These are phyloP conservation scores for Fusarium aywerte DNA, from an alignment of 2,329 filamentous ascomycete genomes.

Conservation along the genomic window DNA sequence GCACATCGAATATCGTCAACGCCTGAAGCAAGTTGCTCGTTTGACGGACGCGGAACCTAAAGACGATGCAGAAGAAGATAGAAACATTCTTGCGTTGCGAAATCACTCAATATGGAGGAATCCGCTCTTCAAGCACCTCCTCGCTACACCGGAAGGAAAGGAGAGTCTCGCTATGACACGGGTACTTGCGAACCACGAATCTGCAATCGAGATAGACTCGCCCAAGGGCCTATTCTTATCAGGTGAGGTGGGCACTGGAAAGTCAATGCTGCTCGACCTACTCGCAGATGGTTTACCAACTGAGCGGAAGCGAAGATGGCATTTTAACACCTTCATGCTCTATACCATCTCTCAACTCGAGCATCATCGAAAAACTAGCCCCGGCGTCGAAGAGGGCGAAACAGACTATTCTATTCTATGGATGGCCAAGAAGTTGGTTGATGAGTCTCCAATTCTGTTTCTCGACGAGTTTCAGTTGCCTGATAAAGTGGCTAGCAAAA, in stretches of 20 bases:
- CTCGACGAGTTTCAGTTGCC: slow-evolving; percentile 87
- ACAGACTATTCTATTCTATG: slow-evolving; percentile 74
- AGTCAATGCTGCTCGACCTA: slow-evolving; percentile 85
- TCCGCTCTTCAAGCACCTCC: slow-evolving; percentile 68
- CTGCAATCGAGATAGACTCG: slow-evolving; percentile 76
- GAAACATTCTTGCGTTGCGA: slow-evolving; percentile 58
- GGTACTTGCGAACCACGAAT: slow-evolving; percentile 76
- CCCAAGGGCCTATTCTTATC: slow-evolving; percentile 81
- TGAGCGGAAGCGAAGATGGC: slow-evolving; percentile 77
- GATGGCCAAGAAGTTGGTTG: slow-evolving; percentile 79
- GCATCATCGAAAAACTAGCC: slow-evolving; percentile 62
- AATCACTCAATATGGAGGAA: slow-evolving; percentile 68
- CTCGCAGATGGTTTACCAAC: slow-evolving; percentile 82
- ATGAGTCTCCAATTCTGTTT: slow-evolving; percentile 80
- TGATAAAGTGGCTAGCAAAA: slow-evolving; percentile 80
- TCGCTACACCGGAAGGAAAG: slow-evolving; percentile 64
- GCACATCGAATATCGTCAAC: slow-evolving; percentile 72
- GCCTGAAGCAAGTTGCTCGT: slow-evolving; percentile 69
- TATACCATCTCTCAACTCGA: slow-evolving; percentile 80
- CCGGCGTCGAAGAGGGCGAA: slow-evolving; percentile 26
- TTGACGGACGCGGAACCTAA: slow-evolving; percentile 51
- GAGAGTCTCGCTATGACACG: slow-evolving; percentile 73
- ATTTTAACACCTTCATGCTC: slow-evolving; percentile 89
- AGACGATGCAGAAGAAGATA: slow-evolving; percentile 47
- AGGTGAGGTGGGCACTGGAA: slow-evolving; percentile 84